Base-by-base conservation (phyloP, 2,329 filamentous ascomycete genomes). In the Botryotinia calthae region DNA sequence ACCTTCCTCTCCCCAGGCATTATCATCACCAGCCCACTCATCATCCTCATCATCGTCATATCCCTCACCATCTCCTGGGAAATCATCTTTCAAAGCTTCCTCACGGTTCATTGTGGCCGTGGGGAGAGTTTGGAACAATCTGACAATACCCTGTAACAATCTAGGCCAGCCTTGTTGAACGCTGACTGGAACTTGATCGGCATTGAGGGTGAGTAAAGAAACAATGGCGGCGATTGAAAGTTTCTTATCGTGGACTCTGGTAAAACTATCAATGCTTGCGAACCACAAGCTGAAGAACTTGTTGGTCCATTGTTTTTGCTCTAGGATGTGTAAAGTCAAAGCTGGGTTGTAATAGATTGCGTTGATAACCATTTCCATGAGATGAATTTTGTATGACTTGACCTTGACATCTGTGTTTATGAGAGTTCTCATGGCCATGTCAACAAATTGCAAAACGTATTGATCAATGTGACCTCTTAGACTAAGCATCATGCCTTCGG, bases 281-380 rank as follows among this genome's bases (percentile, higher is more conserved):
- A 99, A 99, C 96, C 96, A 99, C 73, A 97, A 85, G 83, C 93
- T 97, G 86, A 99, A 99, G 85, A 99, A 99, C 81, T 97, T 97
- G 84, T 98, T 98, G 10, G 96, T 98, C 95, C 95, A 98, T 74
- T 90, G 91, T 79, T 97, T 95, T 70, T 87, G 84, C 84, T 99
- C 96, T n/a, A 99, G 87, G 54, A 97, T 90, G 75, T 94, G 91
- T 34, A 99, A 87, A 37, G 94, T 88, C 74, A 98, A 86, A 62
- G 91, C 77, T 1, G 96, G 95, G 84, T 97, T 98, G 86, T 99
- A 99, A 86, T 98, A 97, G 79, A 98, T 94, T 72, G 93, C 90
- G 83, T 98, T 98, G 86, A 99, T 97, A 73, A 99, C 90, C 90
- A 99, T 97, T 84, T 99, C 96, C 93, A 99, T 97, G 62, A 99